Evolutionary conservation across 371 early-diverging fungal species (phyloP).

Genomic region (Rhizomucor pusillus): DNA sequence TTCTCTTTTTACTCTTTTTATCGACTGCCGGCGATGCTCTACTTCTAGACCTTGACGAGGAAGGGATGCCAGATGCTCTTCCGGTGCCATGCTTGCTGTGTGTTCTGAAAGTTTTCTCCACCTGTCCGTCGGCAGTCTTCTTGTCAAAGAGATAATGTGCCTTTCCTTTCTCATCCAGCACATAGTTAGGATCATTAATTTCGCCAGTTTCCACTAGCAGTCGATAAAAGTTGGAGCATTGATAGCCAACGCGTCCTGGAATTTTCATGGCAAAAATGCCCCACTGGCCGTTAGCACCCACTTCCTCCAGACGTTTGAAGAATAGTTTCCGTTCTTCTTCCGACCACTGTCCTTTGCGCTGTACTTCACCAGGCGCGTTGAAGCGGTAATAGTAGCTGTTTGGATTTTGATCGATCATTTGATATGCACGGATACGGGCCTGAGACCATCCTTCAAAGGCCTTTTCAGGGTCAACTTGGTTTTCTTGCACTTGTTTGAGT

Average conservation of each 20-base stretch:
- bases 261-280: conserved; percentile 93
- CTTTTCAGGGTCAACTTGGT: conserved; percentile 68
- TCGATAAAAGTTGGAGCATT: conserved; percentile 95
- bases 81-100: conserved; percentile 58
- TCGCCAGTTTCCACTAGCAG: conserved; percentile 80
- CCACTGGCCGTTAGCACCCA: conserved; percentile 95
- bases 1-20: conserved; percentile 19
- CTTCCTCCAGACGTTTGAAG: conserved; percentile 74
- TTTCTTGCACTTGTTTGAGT: conserved; percentile 77
- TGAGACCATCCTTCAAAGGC: conserved; percentile 95
- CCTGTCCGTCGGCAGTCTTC: conserved; percentile 76
- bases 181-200: conserved; percentile 87
- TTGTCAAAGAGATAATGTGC: conserved; percentile 85
- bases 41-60: conserved; percentile 6
- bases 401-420: conserved; percentile 85
- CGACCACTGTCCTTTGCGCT: conserved; percentile 88
- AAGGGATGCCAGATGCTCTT: conserved; percentile 12
- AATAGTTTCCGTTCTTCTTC: conserved; percentile 81
- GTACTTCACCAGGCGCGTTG: conserved; percentile 94
- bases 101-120: conserved; percentile 74
- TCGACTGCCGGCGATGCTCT: conserved; percentile 15
- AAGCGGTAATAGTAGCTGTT: conserved; percentile 96
- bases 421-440: conserved; percentile 89
- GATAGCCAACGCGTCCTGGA: conserved; percentile 94
- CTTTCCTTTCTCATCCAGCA: conserved; percentile 83